Base-by-base conservation (phyloP, 2,329 filamentous ascomycete genomes). In the Trichoderma endophyticum region DNA sequence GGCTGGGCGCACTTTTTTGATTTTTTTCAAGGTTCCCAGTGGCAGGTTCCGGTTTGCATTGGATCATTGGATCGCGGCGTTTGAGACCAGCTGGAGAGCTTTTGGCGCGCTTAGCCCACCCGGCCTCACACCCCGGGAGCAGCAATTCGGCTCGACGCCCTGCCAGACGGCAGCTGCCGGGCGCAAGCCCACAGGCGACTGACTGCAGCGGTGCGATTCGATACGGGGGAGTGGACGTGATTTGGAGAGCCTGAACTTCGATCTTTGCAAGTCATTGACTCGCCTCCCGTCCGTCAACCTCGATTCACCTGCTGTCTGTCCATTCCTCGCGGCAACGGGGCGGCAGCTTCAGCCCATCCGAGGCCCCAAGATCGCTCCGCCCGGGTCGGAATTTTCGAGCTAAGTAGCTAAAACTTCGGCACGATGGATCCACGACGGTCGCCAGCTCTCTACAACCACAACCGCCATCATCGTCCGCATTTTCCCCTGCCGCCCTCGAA, bases 331-430 rank as follows among this genome's bases (percentile, higher is more conserved):
- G 34, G 59, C 59, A 39, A n/a, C 30, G 48, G 64, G 64, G 64
- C 65, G 54, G 60, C 48, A 54, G 67, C 39, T 59, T 30, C 43
- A 48, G 67, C 39, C 26, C 18, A 18, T 28, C 60, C 14, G 62
- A 64, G 62, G 61, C 48, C 63, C 39, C 66, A 65, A 51, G 66
- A 72, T 72, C 66, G 71, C 66, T 72, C 71, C 71, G 54, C 39
- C 59, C 36, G 51, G 70, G 66, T 60, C 70, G 64, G 34, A 68
- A 28, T 71, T 71, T 71, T 73, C 62, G 56, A 71, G 72, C 72
- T 73, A 73, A 56, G 67, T 69, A 66, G 72, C 69, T 63, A 73
- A 73, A 73, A 73, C 68, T 68, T 71, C 69, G 72, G 72, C 71
- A 71, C 62, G 56, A 73, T 73, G 72, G 72, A 73, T 71, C 72